Evolutionary conservation across 1,284 basidiomycete genomes (phyloP).

Genomic region (Rhodotorula sp.): DNA sequence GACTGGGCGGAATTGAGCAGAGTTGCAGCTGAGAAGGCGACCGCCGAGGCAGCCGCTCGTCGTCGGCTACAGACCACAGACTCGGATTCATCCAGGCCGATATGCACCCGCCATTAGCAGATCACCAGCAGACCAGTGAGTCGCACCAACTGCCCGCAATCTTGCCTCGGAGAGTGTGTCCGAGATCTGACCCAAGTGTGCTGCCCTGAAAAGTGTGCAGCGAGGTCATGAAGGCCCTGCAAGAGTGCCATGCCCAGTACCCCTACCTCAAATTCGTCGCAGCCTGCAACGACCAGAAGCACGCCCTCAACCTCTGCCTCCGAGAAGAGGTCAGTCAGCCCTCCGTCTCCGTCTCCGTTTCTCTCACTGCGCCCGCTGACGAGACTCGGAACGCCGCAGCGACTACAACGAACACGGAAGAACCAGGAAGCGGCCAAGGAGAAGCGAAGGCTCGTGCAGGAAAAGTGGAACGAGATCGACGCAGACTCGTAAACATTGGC

Average conservation of each 20-base stretch:
- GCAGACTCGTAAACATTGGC: conserved; percentile 17
- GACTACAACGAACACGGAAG: conserved; percentile 20
- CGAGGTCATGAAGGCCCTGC: conserved; percentile 31
- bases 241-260: conserved; percentile 37
- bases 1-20: not conserved
- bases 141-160: no score
- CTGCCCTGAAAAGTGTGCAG: conserved; percentile 24
- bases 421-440: conserved; percentile 30
- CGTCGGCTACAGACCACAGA: no score
- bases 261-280: conserved; percentile 33
- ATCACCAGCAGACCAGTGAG: conserved; percentile 28
- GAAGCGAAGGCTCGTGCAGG: conserved; percentile 24
- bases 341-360: not conserved
- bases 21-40: no score
- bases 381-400: conserved; percentile 1
- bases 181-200: not conserved
- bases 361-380: not conserved
- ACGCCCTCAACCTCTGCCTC: conserved; percentile 35
- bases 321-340: conserved; percentile 27
- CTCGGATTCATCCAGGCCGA: not conserved
- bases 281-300: conserved; percentile 36
- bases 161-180: not conserved
- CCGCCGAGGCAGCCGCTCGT: not conserved
- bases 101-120: conserved; percentile 38
- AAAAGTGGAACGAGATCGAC: conserved; percentile 37